phyloP scores from a whole-genome alignment of 1,284 basidiomycete genomes.

The Trametes hirsuta region DNA sequence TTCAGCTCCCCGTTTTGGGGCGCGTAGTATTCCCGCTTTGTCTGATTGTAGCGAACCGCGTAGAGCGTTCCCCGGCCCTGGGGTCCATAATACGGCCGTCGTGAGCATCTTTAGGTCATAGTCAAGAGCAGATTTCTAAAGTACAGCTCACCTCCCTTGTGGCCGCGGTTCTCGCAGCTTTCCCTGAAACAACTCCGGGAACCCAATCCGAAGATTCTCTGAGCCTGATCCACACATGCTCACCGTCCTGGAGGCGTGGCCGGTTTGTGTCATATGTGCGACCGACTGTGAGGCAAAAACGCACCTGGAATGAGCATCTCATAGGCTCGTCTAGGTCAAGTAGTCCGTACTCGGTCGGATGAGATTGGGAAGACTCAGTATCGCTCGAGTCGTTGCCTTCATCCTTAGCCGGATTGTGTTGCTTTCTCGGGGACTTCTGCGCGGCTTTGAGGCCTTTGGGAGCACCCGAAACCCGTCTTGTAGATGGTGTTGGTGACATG shows the following conservation, averaged over 20 bases:
- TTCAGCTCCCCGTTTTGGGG: slow-evolving; percentile 67
- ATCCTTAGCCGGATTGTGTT: background rate
- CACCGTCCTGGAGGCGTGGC: slow-evolving; percentile 11
- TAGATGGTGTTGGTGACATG: too few species aligned
- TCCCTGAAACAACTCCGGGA: slow-evolving; percentile 16
- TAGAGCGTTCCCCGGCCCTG: slow-evolving; percentile 54
- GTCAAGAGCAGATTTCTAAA: background rate
- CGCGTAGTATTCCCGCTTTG: slow-evolving; percentile 53
- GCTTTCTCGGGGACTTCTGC: too few species aligned
- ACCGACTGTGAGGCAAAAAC: background rate
- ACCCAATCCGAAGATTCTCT: slow-evolving; percentile 21
- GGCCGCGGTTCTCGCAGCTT: slow-evolving; percentile 13
- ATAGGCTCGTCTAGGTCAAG: slow-evolving; percentile 27
- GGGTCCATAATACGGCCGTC: background rate
- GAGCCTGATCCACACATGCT: slow-evolving; percentile 20
- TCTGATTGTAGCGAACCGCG: slow-evolving; percentile 47
- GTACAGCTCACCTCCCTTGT: slow-evolving; percentile 17
- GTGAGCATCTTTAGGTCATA: background rate
- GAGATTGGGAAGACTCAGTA: slow-evolving; percentile 11
- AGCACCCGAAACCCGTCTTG: too few species aligned
- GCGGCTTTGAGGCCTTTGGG: too few species aligned
- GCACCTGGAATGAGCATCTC: slow-evolving; percentile 19
- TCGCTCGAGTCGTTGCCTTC: slow-evolving; percentile 1
- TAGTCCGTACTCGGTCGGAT: slow-evolving; percentile 9
- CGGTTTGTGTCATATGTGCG: background rate